Conservation (phyloP, 2,329 filamentous ascomycete species). For the Pseudocercospora crystallina region DNA sequence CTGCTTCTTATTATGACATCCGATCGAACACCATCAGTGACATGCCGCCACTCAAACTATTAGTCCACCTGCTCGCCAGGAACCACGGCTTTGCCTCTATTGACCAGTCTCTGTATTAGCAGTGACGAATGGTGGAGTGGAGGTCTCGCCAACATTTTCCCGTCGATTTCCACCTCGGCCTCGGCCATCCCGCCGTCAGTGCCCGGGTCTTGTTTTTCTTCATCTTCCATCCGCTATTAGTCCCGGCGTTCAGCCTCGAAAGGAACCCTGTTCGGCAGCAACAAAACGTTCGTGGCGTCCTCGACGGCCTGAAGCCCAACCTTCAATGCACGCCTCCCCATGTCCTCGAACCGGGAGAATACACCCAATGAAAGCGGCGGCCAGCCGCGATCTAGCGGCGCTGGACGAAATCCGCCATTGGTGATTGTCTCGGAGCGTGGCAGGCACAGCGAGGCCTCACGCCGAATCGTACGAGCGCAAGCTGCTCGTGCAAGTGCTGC, state of each 20-base stretch:
- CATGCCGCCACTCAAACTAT: no score
- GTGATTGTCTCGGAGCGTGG: slow-evolving; percentile 36
- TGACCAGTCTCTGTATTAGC: no score
- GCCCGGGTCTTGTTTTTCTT: not conserved
- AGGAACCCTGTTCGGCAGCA: no score
- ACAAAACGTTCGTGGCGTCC: no score
- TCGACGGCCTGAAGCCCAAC: no score
- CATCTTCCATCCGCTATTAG: not conserved
- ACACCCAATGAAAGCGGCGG: slow-evolving; percentile 15
- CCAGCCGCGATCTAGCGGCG: slow-evolving; percentile 4
- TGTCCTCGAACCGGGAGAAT: slow-evolving; percentile 16
- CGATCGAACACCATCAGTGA: no score
- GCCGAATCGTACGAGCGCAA: slow-evolving; percentile 35
- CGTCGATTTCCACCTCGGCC: no score
- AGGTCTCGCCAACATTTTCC: no score
- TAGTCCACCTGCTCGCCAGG: no score
- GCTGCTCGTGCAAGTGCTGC: slow-evolving; percentile 36
- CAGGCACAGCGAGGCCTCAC: slow-evolving; percentile 31
- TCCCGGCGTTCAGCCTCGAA: no score
- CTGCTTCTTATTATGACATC: not conserved
- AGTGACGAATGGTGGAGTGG: no score
- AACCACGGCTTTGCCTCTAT: no score
- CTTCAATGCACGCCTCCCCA: slow-evolving; percentile 1
- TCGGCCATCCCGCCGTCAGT: not conserved
- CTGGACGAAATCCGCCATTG: slow-evolving; percentile 26